A percentile compares a stretch with the other conserved stretches of the same genome.
These are phyloP conservation scores for Tolypocladium sp. DNA, from an alignment of 2,329 filamentous ascomycete genomes.

Conservation along the genomic window DNA sequence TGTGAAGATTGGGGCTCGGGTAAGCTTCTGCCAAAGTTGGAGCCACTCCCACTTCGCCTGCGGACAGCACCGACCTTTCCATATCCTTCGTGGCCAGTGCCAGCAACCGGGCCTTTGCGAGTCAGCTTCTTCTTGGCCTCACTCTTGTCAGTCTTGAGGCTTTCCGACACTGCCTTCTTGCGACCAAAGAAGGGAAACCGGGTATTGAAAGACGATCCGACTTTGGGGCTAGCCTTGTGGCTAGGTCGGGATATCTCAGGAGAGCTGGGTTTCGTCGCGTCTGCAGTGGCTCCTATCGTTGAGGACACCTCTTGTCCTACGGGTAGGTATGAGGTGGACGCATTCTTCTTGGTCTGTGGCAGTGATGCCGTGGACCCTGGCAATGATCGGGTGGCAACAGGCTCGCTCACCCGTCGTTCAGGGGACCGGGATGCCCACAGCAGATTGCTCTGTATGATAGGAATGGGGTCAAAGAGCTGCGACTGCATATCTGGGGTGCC, in stretches of 20 bases:
- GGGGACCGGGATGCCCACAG: conserved; percentile 35
- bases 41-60: conserved; percentile 53
- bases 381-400: conserved; percentile 18
- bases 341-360: conserved; percentile 17
- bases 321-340: conserved; percentile 21
- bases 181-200: conserved; percentile 74
- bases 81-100: conserved; percentile 90
- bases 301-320: conserved; percentile 10
- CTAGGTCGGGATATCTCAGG: conserved; percentile 12
- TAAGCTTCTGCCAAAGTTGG: conserved; percentile 36
- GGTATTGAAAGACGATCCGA: conserved; percentile 44
- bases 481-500: conserved; percentile 54
- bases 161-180: conserved; percentile 52
- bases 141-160: conserved; percentile 40
- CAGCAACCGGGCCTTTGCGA: conserved; percentile 75
- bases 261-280: conserved; percentile 11
- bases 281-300: conserved; percentile 5
- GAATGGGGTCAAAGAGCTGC: conserved; percentile 40
- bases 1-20: conserved; percentile 37
- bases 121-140: conserved; percentile 22
- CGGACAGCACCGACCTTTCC: conserved; percentile 53
- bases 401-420: conserved; percentile 37
- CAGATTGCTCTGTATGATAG: conserved; percentile 55
- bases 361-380: conserved; percentile 24
- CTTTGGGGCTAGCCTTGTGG: conserved; percentile 44